phyloP scores from a whole-genome alignment of 2,329 filamentous ascomycete genomes.

The Fusarium beomiforme region DNA sequence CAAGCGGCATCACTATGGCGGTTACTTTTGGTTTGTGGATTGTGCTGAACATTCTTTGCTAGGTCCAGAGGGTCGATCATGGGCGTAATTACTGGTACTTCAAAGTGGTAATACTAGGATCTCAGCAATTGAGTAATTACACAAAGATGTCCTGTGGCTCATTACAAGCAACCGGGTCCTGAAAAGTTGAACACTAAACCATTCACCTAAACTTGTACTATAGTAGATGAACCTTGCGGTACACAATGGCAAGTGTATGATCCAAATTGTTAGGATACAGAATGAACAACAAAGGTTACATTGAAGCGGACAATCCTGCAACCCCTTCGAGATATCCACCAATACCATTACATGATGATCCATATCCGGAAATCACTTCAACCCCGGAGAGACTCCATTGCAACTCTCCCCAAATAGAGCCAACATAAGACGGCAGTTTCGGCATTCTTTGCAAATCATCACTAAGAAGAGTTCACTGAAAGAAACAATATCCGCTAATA shows the following conservation, averaged over 20 bases:
- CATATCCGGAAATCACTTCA: slow-evolving; percentile 23
- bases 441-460: background rate
- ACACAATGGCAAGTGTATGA: background rate
- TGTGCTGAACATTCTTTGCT: background rate
- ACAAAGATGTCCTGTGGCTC: background rate
- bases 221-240: background rate
- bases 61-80: background rate
- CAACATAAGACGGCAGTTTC: background rate
- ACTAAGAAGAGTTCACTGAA: background rate
- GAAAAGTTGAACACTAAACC: background rate
- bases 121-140: background rate
- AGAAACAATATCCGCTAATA: background rate
- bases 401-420: background rate
- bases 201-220: background rate
- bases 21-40: slow-evolving; percentile 12
- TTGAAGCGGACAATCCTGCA: background rate
- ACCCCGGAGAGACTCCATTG: background rate
- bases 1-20: background rate
- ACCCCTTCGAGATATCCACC: slow-evolving; percentile 7
- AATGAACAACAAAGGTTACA: background rate
- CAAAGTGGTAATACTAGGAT: background rate
- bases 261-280: background rate
- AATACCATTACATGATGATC: slow-evolving; percentile 17
- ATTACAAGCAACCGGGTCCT: background rate
- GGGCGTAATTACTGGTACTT: background rate